Percentiles rank a stretch among this genome's conserved stretches.
phyloP scores from a whole-genome alignment of 164 flowering plant species.

The Annona squamosa region DNA sequence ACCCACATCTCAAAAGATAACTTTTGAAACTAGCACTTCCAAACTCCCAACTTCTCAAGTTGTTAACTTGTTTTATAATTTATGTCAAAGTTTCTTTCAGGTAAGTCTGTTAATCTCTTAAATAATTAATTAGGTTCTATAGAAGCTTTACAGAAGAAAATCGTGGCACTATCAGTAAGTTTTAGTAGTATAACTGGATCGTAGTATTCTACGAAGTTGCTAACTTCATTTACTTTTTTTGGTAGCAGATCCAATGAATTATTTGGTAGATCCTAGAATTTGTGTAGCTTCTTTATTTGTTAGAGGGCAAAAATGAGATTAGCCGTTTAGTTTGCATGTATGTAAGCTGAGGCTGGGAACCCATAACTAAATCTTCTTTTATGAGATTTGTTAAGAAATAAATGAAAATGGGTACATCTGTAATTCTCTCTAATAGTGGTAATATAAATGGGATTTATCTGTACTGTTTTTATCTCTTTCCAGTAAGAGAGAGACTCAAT shows the following conservation, averaged over 20 bases:
- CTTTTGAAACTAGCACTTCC: slow-evolving; percentile 1
- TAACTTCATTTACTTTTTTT: no score
- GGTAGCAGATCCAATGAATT: no score
- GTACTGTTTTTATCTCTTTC: not conserved
- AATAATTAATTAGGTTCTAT: not conserved
- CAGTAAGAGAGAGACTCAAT: not conserved
- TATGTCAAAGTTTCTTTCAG: not conserved
- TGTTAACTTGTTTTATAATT: not conserved
- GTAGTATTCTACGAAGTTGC: no score
- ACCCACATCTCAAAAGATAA: slow-evolving; percentile 5
- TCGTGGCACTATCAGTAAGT: not conserved
- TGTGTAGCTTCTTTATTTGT: not conserved
- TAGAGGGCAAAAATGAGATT: no score
- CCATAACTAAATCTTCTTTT: not conserved
- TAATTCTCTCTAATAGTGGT: not conserved
- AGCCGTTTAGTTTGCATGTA: no score
- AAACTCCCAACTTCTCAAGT: not conserved
- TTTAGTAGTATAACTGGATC: not conserved
- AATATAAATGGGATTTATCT: not conserved
- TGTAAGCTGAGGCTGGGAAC: not conserved
- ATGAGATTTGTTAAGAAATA: not conserved
- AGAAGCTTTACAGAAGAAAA: not conserved
- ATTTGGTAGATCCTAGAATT: not conserved
- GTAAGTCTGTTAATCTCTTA: no score
- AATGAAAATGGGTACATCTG: not conserved